Evolutionary conservation across 352 stramenopile species (phyloP), one percentile per base, ranked within the genome.

Genomic region (Phytophthora parvispora): DNA sequence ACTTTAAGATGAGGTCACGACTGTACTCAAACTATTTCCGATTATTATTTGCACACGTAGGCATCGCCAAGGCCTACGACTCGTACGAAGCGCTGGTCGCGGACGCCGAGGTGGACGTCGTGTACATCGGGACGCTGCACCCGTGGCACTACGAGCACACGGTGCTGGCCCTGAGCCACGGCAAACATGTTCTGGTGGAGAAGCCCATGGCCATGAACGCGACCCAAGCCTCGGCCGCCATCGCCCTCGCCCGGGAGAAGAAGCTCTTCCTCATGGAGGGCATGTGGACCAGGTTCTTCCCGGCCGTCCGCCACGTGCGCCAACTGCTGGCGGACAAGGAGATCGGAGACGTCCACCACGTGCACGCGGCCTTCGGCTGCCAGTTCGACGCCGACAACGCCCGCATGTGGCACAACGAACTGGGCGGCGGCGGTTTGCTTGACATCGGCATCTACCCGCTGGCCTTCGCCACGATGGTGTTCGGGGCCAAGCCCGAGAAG

Each of bases 61-160:
- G 73, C 32, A 75, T 97, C 75, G 53, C 70, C 20, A 67, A 71
- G 4, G 73, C 80, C 25, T 92, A 97, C 71, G 91, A 87, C 13
- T 87, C 77, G 52, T 98, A 98, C 77, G 83, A 94, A 31, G 89
- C 87, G 49, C 70, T 98, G 18, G 69, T 78, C 20, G 47, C 67
- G 7, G 91, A 98, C 77, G 29, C 79, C 3, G 67, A 88, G 3
- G 84, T 98, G 28, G 88, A 97, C 54, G 84, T 97, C 53, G 83
- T 97, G 27, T 98, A 98, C 75, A 78, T 98, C 29, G 92, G 87
- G 22, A 97, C 92, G 60, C 61, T 98, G 16, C 90, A 98, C 72
- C 76, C 80, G 24, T 86, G 89, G 68, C 91, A 97, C 71, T 83
- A 80, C 55, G 71, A 79, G 32, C 83, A 93, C 65, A 81, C 85